Evolutionary conservation across 768 basidiomycete genomes (phyloP).

Genomic region (Russula earlei): DNA sequence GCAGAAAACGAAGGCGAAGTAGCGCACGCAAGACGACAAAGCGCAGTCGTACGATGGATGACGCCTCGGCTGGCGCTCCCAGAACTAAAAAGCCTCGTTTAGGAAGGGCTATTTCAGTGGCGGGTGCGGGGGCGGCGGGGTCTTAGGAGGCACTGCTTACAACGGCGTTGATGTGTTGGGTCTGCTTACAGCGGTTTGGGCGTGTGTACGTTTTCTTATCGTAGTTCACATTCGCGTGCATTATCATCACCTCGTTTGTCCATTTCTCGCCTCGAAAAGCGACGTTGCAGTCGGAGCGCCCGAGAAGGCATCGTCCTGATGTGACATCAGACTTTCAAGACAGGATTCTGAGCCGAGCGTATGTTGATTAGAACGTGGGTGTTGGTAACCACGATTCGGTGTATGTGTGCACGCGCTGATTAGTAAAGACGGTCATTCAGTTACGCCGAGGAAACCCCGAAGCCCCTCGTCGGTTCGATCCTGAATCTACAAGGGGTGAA

Average conservation of each 20-base stretch:
- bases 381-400: no score
- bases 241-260: not conserved
- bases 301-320: not conserved
- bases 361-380: no score
- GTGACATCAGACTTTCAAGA: not conserved
- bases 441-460: no score
- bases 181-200: not conserved
- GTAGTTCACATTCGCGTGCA: not conserved
- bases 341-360: no score
- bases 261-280: not conserved
- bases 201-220: not conserved
- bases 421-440: no score
- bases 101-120: constrained; percentile 12
- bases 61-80: not conserved
- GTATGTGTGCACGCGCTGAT: no score
- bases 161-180: not conserved
- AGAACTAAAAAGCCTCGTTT: constrained; percentile 16
- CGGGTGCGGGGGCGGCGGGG: constrained; percentile 2
- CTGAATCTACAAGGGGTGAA: no score
- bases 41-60: constrained; percentile 18
- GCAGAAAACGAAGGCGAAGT: constrained; percentile 1
- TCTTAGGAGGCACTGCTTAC: not conserved
- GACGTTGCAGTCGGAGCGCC: not conserved
- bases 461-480: no score
- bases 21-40: constrained; percentile 10